phyloP scores from a whole-genome alignment of 2,329 filamentous ascomycete genomes.

The Colletotrichum sojae region DNA sequence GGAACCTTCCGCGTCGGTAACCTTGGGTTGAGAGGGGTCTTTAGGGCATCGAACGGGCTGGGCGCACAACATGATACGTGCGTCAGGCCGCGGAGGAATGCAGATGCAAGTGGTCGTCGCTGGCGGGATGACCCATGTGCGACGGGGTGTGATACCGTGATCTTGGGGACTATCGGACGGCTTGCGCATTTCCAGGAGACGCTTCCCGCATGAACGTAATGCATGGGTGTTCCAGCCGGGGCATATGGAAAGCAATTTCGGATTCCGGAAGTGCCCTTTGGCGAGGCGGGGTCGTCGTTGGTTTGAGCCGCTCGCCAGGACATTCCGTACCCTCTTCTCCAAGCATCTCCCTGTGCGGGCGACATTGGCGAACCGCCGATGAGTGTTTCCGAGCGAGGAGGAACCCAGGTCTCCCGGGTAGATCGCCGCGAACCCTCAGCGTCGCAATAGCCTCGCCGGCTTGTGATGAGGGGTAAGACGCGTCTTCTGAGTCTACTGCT shows the following conservation, averaged over 20 bases:
- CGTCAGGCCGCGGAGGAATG: background rate
- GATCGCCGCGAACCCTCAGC: slow-evolving; percentile 17
- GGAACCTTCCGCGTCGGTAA: background rate
- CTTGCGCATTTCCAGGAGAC: background rate
- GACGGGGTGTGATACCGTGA: background rate
- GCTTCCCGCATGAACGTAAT: slow-evolving; percentile 14
- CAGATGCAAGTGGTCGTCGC: background rate
- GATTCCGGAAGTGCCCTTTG: background rate
- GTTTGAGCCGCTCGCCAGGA: no score
- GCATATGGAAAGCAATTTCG: background rate
- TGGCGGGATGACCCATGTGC: slow-evolving; percentile 10
- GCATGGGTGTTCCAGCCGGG: background rate
- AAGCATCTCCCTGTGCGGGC: slow-evolving; percentile 8
- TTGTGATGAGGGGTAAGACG: slow-evolving; percentile 13
- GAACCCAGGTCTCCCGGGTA: slow-evolving; percentile 9
- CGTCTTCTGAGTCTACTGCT: background rate
- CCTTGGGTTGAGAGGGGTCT: background rate
- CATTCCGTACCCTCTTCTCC: background rate
- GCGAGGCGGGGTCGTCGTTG: no score
- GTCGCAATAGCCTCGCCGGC: slow-evolving; percentile 29
- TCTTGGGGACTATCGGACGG: background rate
- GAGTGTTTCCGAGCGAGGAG: slow-evolving; percentile 7
- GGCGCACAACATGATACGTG: slow-evolving; percentile 20
- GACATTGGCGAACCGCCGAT: background rate
- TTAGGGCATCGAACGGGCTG: background rate